phyloP scores from a whole-genome alignment of 2,329 filamentous ascomycete genomes.

The Fusarium ramigenum region DNA sequence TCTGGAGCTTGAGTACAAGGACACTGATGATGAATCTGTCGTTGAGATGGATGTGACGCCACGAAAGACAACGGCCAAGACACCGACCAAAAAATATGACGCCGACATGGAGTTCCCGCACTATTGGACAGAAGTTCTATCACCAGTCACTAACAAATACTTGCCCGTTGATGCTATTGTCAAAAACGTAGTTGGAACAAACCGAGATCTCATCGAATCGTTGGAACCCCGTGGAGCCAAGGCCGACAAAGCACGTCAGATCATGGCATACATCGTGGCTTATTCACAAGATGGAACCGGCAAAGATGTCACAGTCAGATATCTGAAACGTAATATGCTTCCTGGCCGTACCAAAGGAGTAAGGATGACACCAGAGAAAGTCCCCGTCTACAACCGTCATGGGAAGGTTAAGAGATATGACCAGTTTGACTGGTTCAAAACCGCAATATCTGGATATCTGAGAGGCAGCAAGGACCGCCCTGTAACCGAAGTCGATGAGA shows the following conservation, averaged over 20 bases:
- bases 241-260: conserved; percentile 86
- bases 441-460: conserved; percentile 77
- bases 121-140: conserved; percentile 94
- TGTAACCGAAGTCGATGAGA: conserved; percentile 76
- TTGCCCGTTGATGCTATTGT: conserved; percentile 82
- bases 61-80: conserved; percentile 51
- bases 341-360: conserved; percentile 91
- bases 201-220: conserved; percentile 74
- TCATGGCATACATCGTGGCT: conserved; percentile 88
- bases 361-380: conserved; percentile 80
- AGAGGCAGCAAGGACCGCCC: conserved; percentile 60
- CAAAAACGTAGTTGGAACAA: conserved; percentile 74
- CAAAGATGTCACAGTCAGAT: conserved; percentile 94
- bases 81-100: conserved; percentile 67
- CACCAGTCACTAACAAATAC: conserved; percentile 80
- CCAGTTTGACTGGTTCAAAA: conserved; percentile 88
- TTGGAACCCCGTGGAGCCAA: conserved; percentile 86
- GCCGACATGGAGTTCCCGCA: conserved; percentile 83
- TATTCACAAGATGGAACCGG: conserved; percentile 86
- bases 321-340: conserved; percentile 81
- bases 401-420: conserved; percentile 83
- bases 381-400: conserved; percentile 79
- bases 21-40: conserved; percentile 68
- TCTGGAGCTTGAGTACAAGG: conserved; percentile 50
- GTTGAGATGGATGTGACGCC: conserved; percentile 61